Evolutionary conservation across 2,329 filamentous ascomycete genomes (phyloP).

Genomic region (Hymenoscyphus fructigenus): DNA sequence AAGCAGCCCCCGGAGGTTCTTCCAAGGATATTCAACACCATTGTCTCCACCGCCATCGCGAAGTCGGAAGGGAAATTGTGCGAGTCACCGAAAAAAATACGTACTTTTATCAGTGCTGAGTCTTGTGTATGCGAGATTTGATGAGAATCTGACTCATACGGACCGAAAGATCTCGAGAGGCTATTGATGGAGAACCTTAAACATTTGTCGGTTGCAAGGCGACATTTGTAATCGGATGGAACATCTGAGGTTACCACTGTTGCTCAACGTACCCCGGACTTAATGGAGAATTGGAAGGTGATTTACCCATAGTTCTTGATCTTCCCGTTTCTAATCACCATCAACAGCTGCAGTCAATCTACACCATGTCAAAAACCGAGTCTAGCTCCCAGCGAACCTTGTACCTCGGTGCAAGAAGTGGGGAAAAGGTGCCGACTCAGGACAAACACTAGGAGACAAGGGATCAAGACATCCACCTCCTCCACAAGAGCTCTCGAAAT

Average conservation of each 20-base stretch:
- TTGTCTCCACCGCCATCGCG: background rate
- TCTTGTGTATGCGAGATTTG: background rate
- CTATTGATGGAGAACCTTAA: background rate
- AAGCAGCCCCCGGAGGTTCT: background rate
- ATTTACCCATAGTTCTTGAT: background rate
- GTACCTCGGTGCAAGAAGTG: background rate
- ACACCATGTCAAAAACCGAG: background rate
- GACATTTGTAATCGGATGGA: background rate
- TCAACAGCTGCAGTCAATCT: background rate
- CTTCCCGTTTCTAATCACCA: background rate
- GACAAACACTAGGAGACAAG: constrained; percentile 2
- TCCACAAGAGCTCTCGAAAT: constrained; percentile 2
- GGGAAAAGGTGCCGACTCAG: background rate
- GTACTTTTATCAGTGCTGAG: background rate
- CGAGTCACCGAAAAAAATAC: background rate
- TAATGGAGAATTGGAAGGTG: background rate
- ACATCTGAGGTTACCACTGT: background rate
- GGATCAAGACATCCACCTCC: background rate
- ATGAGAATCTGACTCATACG: background rate
- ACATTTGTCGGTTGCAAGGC: background rate
- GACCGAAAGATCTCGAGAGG: background rate
- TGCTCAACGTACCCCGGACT: background rate
- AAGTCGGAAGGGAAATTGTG: constrained; percentile 6
- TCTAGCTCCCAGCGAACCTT: background rate
- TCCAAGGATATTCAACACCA: background rate